Conservation (phyloP, 805 yeast species). For the Cyberlindnera meyerae region DNA sequence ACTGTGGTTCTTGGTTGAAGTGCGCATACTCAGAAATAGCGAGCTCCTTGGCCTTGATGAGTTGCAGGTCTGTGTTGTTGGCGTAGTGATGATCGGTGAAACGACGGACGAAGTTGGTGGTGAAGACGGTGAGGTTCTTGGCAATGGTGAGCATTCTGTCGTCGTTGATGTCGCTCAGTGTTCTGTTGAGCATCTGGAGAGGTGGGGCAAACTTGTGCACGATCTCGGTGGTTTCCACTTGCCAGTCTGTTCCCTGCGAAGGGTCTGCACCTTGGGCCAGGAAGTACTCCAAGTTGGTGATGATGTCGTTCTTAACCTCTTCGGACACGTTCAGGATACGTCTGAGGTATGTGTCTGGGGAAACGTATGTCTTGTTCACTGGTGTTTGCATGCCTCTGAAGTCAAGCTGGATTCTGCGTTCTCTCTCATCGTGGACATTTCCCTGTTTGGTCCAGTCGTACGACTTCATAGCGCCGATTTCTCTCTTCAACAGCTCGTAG, state of each 20-base stretch:
- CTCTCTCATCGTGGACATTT: constrained; percentile 41
- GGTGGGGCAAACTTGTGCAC: constrained; percentile 50
- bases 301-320: constrained; percentile 32
- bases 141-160: constrained; percentile 20
- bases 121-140: constrained; percentile 34
- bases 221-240: constrained; percentile 42
- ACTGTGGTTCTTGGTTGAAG: constrained; percentile 34
- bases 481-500: constrained; percentile 16
- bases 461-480: constrained; percentile 28
- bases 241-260: constrained; percentile 49
- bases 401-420: constrained; percentile 45
- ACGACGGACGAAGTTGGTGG: constrained; percentile 43
- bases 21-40: constrained; percentile 45
- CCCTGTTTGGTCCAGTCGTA: constrained; percentile 47
- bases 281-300: constrained; percentile 30
- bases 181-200: constrained; percentile 35
- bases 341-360: constrained; percentile 43
- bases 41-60: constrained; percentile 25
- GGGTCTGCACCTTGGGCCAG: constrained; percentile 35
- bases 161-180: constrained; percentile 3
- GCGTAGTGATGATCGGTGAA: constrained; percentile 28
- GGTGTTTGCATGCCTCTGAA: constrained; percentile 50
- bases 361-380: constrained; percentile 43
- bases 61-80: constrained; percentile 4
- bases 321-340: constrained; percentile 34